phyloP scores from a whole-genome alignment of 1,139 yeast genomes.

The Hanseniaspora gamundiae region DNA sequence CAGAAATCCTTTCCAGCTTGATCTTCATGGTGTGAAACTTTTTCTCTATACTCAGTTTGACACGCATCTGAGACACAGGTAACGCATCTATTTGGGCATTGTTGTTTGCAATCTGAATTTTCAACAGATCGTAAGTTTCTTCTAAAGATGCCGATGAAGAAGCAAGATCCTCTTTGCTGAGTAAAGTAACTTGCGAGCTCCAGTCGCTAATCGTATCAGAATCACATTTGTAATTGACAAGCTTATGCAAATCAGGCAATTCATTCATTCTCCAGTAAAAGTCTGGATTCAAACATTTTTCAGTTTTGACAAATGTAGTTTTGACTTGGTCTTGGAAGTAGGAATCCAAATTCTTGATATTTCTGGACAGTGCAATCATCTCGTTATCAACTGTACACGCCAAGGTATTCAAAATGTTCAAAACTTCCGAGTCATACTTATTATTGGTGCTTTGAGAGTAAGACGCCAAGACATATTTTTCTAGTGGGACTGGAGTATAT shows the following conservation, averaged over 20 bases:
- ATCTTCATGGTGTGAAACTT: neutral
- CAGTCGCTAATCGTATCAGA: neutral
- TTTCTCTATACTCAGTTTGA: neutral
- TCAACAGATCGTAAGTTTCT: neutral
- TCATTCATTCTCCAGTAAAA: conserved; percentile 8
- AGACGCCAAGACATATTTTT: conserved; percentile 16
- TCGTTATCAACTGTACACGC: conserved; percentile 27
- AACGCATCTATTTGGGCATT: neutral
- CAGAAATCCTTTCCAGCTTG: neutral
- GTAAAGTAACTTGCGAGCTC: neutral
- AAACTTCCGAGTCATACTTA: conserved; percentile 1
- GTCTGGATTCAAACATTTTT: neutral
- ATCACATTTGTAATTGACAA: conserved; percentile 1
- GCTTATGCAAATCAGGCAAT: conserved; percentile 1
- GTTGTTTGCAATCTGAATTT: neutral
- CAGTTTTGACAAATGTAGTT: conserved; percentile 10
- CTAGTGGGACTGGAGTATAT: conserved; percentile 14
- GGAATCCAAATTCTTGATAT: conserved; percentile 21
- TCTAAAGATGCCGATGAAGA: neutral
- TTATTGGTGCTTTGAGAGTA: conserved; percentile 7
- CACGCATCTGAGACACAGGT: conserved; percentile 1
- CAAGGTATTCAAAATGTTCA: conserved; percentile 3
- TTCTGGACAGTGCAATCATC: conserved; percentile 26
- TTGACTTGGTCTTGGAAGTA: conserved; percentile 29
- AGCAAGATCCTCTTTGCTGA: neutral